Base-by-base conservation (phyloP, 371 early-diverging fungal species). In the Phascolomyces articulosus region DNA sequence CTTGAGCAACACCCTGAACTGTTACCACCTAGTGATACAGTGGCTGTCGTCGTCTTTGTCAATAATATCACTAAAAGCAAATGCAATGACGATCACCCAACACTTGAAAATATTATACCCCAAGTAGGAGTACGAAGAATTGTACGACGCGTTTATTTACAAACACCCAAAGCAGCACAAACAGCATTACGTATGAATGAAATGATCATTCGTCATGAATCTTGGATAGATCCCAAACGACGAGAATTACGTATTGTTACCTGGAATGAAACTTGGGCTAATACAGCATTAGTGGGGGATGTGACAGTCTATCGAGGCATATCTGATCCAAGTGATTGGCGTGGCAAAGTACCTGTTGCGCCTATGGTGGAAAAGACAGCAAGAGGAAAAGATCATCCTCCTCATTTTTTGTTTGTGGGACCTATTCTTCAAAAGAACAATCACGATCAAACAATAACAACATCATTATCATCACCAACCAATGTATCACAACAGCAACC, bases 121-220 rank as follows among this genome's bases (percentile, higher is more conserved):
- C 31, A 18, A 3, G 38, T 34, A 2, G 69, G 69, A 2, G 56
- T 68, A 6, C 69, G 69, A n/a, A 59, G 58, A 3, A 60, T 68
- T 7, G 61, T 68, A 11, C 64, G 69, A 38, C 59, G 49, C 16
- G 62, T 63, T 27, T 53, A 60, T 31, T 21, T 68, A 7, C 27
- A 56, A 40, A 23, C 58, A 24, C 64, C 69, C 29, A 34, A 44
- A 1, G 23, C 59, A 4, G 49, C 58, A 11, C 56, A 53, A 24
- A 57, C 23, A 24, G 63, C 67, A 0, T 20, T 68, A n/a, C 51
- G 60, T 6, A 34, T 64, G 28, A 38, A 26, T 29, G 69, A 68
- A 21, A 21, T 68, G 55, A 29, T 60, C 10, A 49, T 68, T 28
- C 57, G 58, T n/a, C 69, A 68, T 49, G 64, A 63, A 20, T 60